Evolutionary conservation across 2,329 filamentous ascomycete genomes (phyloP).

Genomic region (Colletotrichum sp.): DNA sequence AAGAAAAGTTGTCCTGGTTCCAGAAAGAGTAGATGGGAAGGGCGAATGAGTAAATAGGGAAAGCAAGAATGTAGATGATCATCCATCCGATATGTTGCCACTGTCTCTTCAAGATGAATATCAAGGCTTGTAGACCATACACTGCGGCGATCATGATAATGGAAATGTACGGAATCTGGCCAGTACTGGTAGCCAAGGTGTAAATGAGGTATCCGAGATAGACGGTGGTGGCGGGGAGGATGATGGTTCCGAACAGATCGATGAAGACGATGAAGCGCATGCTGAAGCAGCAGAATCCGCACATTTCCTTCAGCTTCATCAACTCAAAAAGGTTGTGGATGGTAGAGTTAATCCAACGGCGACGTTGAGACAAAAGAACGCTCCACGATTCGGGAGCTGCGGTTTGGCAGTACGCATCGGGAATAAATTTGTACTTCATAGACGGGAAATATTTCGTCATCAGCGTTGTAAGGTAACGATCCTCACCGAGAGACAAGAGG

Average conservation of each 20-base stretch:
- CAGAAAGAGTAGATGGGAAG: conserved; percentile 98
- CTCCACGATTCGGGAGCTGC: conserved; percentile 94
- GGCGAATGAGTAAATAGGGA: conserved; percentile 90
- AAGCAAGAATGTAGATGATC: conserved; percentile 97
- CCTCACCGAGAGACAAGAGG: conserved; percentile 88
- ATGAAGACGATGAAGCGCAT: conserved; percentile 98
- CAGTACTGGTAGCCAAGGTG: conserved; percentile 68
- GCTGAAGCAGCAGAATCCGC: conserved; percentile 98
- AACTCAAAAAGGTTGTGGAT: conserved; percentile 95
- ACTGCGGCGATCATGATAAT: conserved; percentile 88
- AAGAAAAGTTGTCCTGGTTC: conserved; percentile 99
- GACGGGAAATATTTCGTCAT: conserved; percentile 98
- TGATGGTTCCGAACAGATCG: conserved; percentile 90
- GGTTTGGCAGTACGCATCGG: conserved; percentile 91
- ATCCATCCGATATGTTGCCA: conserved; percentile 99
- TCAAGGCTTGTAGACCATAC: conserved; percentile 93
- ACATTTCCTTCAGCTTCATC: conserved; percentile 89
- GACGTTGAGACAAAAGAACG: conserved; percentile 94
- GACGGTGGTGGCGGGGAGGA: conserved; percentile 85
- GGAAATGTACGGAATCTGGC: conserved; percentile 85
- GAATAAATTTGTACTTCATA: conserved; percentile 96
- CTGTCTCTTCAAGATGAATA: conserved; percentile 95
- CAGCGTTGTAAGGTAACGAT: conserved; percentile 94
- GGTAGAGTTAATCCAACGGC: conserved; percentile 99
- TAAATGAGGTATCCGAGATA: conserved; percentile 93